A percentile compares a stretch with the other conserved stretches of the same genome.
These are phyloP conservation scores for Lolium rigidum DNA, from an alignment of 176 grass and related monocot genomes.

Conservation along the genomic window DNA sequence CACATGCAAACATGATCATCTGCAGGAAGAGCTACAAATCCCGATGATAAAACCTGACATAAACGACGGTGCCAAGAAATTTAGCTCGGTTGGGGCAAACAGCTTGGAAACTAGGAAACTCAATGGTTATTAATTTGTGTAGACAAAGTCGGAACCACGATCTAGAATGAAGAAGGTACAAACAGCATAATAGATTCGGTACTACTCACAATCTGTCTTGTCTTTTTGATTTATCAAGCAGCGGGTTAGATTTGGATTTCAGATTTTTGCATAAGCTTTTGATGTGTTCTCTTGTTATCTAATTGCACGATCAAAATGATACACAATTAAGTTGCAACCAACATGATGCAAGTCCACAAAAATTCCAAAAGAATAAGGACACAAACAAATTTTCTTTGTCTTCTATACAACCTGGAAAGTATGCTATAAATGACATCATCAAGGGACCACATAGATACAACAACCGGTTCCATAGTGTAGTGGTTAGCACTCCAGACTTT, in stretches of 20 bases:
- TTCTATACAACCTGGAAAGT: background rate
- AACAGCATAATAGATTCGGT: background rate
- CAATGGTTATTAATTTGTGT: too few relatives aligned
- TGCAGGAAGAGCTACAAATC: too few relatives aligned
- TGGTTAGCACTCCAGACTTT: conserved; percentile 98
- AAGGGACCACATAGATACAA: background rate
- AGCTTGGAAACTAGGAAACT: too few relatives aligned
- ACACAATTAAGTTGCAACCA: background rate
- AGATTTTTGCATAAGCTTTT: too few relatives aligned
- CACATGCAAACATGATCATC: too few relatives aligned
- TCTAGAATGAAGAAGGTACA: background rate
- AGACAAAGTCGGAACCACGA: background rate
- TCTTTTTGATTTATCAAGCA: too few relatives aligned
- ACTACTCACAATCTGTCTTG: background rate
- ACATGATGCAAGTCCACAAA: background rate
- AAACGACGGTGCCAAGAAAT: too few relatives aligned
- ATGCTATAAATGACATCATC: background rate
- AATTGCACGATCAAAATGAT: background rate
- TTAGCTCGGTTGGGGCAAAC: too few relatives aligned
- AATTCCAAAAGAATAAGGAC: background rate
- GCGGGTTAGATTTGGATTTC: too few relatives aligned
- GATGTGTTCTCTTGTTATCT: too few relatives aligned
- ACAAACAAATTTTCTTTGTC: too few relatives aligned
- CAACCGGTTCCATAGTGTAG: conserved; percentile 58
- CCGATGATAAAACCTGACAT: too few relatives aligned